Conservation (phyloP, 2,329 filamentous ascomycete genomes). For the Clonostachys rhizophaga region DNA sequence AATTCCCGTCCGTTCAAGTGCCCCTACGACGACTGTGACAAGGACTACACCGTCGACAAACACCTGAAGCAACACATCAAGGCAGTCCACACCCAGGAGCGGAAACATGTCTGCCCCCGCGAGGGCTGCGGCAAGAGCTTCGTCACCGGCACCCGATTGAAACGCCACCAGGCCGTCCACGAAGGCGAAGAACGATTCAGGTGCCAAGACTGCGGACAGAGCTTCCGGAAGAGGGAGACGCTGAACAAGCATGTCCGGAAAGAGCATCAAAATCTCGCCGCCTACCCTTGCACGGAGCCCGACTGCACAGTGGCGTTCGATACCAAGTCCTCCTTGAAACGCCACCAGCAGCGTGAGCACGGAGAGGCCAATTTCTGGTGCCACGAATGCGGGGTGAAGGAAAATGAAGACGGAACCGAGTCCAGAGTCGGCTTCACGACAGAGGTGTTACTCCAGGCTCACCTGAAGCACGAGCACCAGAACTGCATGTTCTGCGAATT, state of each 20-base stretch:
- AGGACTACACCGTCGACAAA: conserved; percentile 81
- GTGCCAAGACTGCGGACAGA: conserved; percentile 71
- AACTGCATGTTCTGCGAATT: conserved; percentile 71
- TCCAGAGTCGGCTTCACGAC: conserved; percentile 63
- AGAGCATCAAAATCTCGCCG: conserved; percentile 67
- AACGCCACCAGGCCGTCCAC: conserved; percentile 75
- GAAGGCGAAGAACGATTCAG: conserved; percentile 67
- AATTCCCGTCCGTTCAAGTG: conserved; percentile 81
- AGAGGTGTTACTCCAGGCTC: conserved; percentile 64
- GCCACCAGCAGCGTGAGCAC: conserved; percentile 69
- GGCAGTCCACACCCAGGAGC: conserved; percentile 69
- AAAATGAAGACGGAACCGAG: conserved; percentile 26
- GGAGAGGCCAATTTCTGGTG: conserved; percentile 70
- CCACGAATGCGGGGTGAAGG: conserved; percentile 56
- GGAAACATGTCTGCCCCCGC: conserved; percentile 67
- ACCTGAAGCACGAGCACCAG: conserved; percentile 70
- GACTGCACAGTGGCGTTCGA: conserved; percentile 69
- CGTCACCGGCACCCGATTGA: conserved; percentile 71
- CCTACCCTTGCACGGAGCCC: conserved; percentile 63
- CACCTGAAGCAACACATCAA: conserved; percentile 84
- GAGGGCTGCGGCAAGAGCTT: conserved; percentile 76
- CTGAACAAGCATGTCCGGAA: conserved; percentile 77
- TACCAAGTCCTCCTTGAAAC: conserved; percentile 63
- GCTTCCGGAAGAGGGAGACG: conserved; percentile 84
- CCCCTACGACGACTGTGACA: conserved; percentile 64